Evolutionary conservation across 2,329 filamentous ascomycete genomes (phyloP).

Genomic region (Verticillium klebahnii): DNA sequence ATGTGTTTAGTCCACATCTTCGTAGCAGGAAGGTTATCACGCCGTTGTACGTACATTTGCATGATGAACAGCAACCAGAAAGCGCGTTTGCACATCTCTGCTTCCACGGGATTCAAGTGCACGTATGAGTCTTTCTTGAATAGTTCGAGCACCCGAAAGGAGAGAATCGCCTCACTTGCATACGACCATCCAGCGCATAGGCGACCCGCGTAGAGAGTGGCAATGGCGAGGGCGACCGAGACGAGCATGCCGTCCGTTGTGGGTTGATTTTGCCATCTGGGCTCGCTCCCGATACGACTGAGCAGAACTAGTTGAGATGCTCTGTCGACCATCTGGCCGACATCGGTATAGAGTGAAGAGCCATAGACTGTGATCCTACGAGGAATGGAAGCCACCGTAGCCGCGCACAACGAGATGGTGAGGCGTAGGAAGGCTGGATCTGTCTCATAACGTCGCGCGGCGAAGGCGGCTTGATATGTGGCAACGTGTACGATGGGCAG

Average conservation of each 20-base stretch:
- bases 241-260: background rate
- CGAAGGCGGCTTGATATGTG: slow-evolving; percentile 8
- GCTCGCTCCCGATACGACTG: background rate
- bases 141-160: background rate
- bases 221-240: background rate
- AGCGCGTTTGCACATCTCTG: slow-evolving; percentile 16
- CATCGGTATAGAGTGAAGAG: background rate
- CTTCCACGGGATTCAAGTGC: slow-evolving; percentile 1
- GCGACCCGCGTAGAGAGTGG: background rate
- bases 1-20: background rate
- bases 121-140: background rate
- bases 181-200: background rate
- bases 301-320: background rate
- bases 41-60: slow-evolving; percentile 11
- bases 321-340: background rate
- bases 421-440: slow-evolving; percentile 15
- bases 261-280: background rate
- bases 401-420: slow-evolving; percentile 16
- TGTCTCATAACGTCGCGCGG: slow-evolving; percentile 7
- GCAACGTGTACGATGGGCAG: slow-evolving; percentile 16
- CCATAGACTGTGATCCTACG: slow-evolving; percentile 11
- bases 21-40: too few relatives aligned
- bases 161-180: background rate
- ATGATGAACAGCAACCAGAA: slow-evolving; percentile 19
- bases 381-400: slow-evolving; percentile 17